Percentiles rank a stretch among this genome's conserved stretches.
Conservation (phyloP, 116 monocot genomes). For the Dioscorea cayenensis region DNA sequence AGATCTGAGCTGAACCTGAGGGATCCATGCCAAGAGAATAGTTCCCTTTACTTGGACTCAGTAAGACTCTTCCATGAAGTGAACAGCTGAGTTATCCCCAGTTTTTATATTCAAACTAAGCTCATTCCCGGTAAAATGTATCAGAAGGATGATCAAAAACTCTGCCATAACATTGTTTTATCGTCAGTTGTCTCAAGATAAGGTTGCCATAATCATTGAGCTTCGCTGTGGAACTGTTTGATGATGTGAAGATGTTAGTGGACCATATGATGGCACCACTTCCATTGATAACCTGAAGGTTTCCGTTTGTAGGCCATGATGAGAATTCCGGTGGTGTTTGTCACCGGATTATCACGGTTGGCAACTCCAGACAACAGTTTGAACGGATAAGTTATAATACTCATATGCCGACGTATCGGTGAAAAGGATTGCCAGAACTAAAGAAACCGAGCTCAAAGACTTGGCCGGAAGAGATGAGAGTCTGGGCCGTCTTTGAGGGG, state of each 20-base stretch:
- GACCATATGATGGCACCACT: constrained; percentile 15
- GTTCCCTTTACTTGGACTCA: constrained; percentile 31
- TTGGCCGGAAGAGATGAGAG: constrained; percentile 22
- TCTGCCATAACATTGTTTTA: constrained; percentile 20
- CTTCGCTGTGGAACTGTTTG: constrained; percentile 2
- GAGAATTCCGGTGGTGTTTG: constrained; percentile 9
- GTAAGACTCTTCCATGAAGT: constrained; percentile 21
- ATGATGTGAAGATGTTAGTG: background rate
- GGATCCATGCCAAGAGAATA: constrained; percentile 32
- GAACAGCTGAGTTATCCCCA: constrained; percentile 3
- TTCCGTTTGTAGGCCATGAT: constrained; percentile 15
- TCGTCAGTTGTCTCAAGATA: constrained; percentile 2
- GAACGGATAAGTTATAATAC: constrained; percentile 20
- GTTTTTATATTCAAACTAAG: constrained; percentile 7
- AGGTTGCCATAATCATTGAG: constrained; percentile 35
- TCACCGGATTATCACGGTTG: constrained; percentile 24
- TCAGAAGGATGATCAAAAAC: constrained; percentile 48
- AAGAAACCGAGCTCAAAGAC: constrained; percentile 47
- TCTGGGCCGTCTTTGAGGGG: constrained; percentile 15
- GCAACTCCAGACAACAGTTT: constrained; percentile 38
- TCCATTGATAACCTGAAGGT: constrained; percentile 14
- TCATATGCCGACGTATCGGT: constrained; percentile 43
- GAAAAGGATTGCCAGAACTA: constrained; percentile 15
- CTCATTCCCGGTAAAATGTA: constrained; percentile 33
- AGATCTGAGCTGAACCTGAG: constrained; percentile 14